These are phyloP conservation scores for Catharanthus roseus DNA, from an alignment of 257 asterid genomes.

Conservation along the genomic window DNA sequence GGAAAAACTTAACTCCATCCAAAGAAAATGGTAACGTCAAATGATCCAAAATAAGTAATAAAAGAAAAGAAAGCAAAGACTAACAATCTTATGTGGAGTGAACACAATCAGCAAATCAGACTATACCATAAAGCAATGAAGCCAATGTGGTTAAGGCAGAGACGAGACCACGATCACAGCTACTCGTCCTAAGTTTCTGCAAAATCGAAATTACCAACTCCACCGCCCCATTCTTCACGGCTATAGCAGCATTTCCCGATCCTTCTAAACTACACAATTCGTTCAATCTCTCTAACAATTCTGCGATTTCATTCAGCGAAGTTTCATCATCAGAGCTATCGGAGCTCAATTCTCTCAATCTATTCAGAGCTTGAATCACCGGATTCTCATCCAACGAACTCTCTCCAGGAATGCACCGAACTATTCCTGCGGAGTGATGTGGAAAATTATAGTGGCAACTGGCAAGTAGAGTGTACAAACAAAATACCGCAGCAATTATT, in stretches of 20 bases:
- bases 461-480: not conserved
- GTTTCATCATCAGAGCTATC: slow-evolving; percentile 18
- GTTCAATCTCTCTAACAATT: slow-evolving; percentile 43
- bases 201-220: slow-evolving; percentile 49
- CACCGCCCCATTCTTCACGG: slow-evolving; percentile 66
- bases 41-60: not conserved
- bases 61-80: not conserved
- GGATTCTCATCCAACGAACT: slow-evolving; percentile 45
- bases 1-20: not conserved
- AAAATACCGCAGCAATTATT: not conserved
- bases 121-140: slow-evolving; percentile 66
- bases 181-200: slow-evolving; percentile 37
- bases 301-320: slow-evolving; percentile 23
- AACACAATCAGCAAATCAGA: not conserved
- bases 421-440: slow-evolving; percentile 46
- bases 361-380: slow-evolving; percentile 57
- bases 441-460: too few species aligned
- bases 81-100: not conserved
- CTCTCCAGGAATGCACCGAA: slow-evolving; percentile 73
- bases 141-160: slow-evolving; percentile 61
- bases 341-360: slow-evolving; percentile 32
- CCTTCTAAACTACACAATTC: slow-evolving; percentile 43
- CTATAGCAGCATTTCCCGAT: slow-evolving; percentile 67
- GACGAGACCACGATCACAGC: slow-evolving; percentile 38
- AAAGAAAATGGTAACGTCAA: not conserved